These are phyloP conservation scores for Trichophyton schoenleinii DNA, from an alignment of 2,329 filamentous ascomycete species.

Conservation along the genomic window DNA sequence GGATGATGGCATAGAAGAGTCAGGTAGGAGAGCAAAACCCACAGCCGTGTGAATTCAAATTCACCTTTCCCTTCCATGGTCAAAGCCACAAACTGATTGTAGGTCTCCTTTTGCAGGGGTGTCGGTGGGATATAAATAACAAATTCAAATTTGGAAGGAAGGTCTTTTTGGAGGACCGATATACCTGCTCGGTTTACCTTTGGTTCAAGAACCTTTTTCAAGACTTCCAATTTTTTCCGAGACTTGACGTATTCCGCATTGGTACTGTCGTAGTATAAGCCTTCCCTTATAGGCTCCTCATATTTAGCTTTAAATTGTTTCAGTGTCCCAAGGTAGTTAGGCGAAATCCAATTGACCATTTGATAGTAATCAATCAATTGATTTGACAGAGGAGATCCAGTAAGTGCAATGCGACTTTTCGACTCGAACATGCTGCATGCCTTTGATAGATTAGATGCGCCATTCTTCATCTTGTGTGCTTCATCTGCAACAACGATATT, in stretches of 20 bases:
- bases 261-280: conserved; percentile 55
- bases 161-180: conserved; percentile 49
- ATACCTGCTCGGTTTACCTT: conserved; percentile 69
- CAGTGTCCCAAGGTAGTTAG: conserved; percentile 58
- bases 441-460: conserved; percentile 38
- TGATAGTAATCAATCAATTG: conserved; percentile 70
- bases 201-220: conserved; percentile 60
- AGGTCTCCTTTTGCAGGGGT: conserved; percentile 49
- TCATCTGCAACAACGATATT: conserved; percentile 75
- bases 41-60: conserved; percentile 35
- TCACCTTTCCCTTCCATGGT: conserved; percentile 20
- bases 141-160: conserved; percentile 71
- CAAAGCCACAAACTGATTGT: conserved; percentile 40
- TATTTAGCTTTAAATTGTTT: conserved; percentile 60
- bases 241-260: conserved; percentile 44
- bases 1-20: conserved; percentile 49
- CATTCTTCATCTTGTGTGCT: conserved; percentile 67
- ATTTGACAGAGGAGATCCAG: conserved; percentile 76
- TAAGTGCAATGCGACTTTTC: conserved; percentile 64
- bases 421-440: conserved; percentile 51
- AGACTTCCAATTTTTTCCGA: conserved; percentile 53
- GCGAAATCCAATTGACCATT: conserved; percentile 82
- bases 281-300: conserved; percentile 57
- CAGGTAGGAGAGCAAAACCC: conserved; percentile 43
- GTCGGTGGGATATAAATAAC: conserved; percentile 63